Percentiles rank a stretch among this genome's conserved stretches.
These are phyloP conservation scores for Fusarium pseudograminearum DNA, from an alignment of 2,329 filamentous ascomycete species.

Conservation along the genomic window DNA sequence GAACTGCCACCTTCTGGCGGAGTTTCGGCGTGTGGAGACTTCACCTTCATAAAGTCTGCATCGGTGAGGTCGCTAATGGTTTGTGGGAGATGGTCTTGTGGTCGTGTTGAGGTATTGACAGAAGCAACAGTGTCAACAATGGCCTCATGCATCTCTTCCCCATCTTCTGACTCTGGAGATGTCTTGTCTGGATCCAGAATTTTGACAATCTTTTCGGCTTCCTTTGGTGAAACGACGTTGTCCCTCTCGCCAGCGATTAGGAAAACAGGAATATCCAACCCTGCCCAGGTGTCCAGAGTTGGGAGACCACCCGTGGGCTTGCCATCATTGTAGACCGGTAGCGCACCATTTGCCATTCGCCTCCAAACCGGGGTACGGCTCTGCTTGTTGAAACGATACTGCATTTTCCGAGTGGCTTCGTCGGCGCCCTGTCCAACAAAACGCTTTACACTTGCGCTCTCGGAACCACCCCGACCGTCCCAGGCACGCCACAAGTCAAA, in stretches of 20 bases:
- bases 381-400: conserved; percentile 82
- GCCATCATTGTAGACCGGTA: conserved; percentile 70
- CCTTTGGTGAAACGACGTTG: conserved; percentile 76
- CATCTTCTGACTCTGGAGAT: conserved; percentile 29
- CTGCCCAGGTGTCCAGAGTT: conserved; percentile 77
- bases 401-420: conserved; percentile 72
- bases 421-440: conserved; percentile 79
- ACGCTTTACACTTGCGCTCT: conserved; percentile 82
- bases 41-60: conserved; percentile 44
- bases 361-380: conserved; percentile 86
- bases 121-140: conserved; percentile 63
- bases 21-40: conserved; percentile 34
- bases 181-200: conserved; percentile 50
- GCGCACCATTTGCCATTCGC: conserved; percentile 79
- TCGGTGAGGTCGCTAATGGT: conserved; percentile 52
- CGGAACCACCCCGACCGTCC: conserved; percentile 81
- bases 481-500: conserved; percentile 82
- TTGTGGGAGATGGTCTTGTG: conserved; percentile 51
- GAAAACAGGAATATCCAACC: conserved; percentile 78
- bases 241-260: conserved; percentile 84
- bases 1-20: conserved; percentile 55
- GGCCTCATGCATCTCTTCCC: conserved; percentile 47
- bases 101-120: conserved; percentile 53
- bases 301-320: conserved; percentile 73
- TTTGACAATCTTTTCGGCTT: conserved; percentile 74